A percentile compares a stretch with the other conserved stretches of the same genome.
These are phyloP conservation scores for Cucurbita argyrosperma DNA, from an alignment of 306 rosid species.

Conservation along the genomic window DNA sequence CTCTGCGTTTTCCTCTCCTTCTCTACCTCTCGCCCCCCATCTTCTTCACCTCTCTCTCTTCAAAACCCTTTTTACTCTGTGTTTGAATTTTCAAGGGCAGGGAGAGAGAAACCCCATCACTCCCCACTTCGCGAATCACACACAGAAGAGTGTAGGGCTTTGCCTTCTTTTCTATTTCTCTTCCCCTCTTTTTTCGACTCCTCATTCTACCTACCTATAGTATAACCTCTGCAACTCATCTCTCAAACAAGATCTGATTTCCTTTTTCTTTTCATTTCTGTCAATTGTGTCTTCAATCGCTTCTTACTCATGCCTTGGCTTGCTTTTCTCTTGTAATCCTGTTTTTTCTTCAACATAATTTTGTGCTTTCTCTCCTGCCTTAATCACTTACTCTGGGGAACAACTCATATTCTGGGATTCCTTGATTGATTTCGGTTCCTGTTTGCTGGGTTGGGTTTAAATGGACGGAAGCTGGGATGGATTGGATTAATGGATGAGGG, in stretches of 20 bases:
- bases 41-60: background rate
- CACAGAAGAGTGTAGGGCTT: background rate
- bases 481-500: constrained; percentile 27
- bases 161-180: too few relatives aligned
- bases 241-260: constrained; percentile 4
- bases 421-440: constrained; percentile 15
- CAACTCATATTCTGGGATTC: background rate
- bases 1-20: constrained; percentile 8
- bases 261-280: background rate
- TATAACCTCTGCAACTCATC: background rate
- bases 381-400: constrained; percentile 16
- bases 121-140: background rate
- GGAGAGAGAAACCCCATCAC: background rate
- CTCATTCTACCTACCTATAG: background rate
- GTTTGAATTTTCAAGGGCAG: constrained; percentile 2
- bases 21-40: constrained; percentile 2
- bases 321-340: background rate
- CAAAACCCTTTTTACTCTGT: constrained; percentile 7
- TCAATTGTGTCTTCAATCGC: background rate
- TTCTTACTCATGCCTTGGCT: background rate
- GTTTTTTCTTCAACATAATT: background rate
- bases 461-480: constrained; percentile 15
- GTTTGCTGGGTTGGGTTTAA: constrained; percentile 9
- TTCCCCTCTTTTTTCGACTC: background rate
- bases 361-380: background rate